Evolutionary conservation across 208 protist genomes (phyloP).

Genomic region (Wallacemonas sp.): DNA sequence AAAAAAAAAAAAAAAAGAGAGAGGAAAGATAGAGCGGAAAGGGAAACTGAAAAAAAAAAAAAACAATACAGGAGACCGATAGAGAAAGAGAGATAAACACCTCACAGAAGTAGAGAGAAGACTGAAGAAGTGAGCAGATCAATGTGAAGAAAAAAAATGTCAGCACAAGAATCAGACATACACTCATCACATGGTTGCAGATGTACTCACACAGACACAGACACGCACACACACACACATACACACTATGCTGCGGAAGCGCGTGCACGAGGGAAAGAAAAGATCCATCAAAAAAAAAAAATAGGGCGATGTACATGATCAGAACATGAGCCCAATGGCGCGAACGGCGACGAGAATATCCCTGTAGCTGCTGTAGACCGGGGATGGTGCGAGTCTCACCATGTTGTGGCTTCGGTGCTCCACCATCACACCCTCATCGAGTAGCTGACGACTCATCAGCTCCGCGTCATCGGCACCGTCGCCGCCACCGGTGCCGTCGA

Average conservation of each 20-base stretch:
- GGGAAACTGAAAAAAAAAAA: no score
- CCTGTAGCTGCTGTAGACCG: slow-evolving; percentile 93
- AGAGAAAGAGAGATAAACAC: slow-evolving; percentile 3
- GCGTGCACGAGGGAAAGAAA: neutral
- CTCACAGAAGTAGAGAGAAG: neutral
- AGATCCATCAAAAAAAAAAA: slow-evolving; percentile 1
- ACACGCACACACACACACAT: no score
- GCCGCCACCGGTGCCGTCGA: slow-evolving; percentile 32
- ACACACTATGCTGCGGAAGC: no score
- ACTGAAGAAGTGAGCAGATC: neutral
- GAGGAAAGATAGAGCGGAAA: no score
- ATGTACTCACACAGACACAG: no score
- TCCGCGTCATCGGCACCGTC: slow-evolving; percentile 45
- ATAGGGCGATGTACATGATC: neutral
- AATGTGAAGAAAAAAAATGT: slow-evolving; percentile 2
- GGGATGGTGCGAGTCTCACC: slow-evolving; percentile 74
- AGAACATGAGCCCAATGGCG: slow-evolving; percentile 46
- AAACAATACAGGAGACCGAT: neutral
- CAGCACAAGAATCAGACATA: no score
- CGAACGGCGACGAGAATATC: slow-evolving; percentile 82
- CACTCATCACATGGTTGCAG: no score
- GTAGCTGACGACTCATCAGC: slow-evolving; percentile 46
- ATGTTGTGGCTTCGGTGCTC: slow-evolving; percentile 63
- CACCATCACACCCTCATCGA: slow-evolving; percentile 53
- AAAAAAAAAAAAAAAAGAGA: neutral